A percentile compares a stretch with the other conserved stretches of the same genome.
Conservation (phyloP, 148 eudicot species). For the Polygonum maritimum region DNA sequence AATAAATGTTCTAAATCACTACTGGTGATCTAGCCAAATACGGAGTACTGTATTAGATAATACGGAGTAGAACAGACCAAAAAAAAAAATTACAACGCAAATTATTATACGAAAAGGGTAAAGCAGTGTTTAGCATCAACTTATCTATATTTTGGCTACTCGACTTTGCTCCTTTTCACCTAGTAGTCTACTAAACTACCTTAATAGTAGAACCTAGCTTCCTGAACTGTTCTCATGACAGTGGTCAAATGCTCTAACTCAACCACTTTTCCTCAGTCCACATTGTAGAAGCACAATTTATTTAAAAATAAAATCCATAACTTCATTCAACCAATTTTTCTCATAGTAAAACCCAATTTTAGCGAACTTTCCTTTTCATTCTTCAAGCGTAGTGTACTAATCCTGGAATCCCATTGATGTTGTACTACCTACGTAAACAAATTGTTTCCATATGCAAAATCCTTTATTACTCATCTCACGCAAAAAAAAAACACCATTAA, state of each 20-base stretch:
- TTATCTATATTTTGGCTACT: background rate
- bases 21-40: no score
- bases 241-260: background rate
- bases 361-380: background rate
- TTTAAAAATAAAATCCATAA: background rate
- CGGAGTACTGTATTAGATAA: no score
- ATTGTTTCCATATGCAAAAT: background rate
- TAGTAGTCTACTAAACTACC: background rate
- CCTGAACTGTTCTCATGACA: background rate
- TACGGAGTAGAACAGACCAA: no score
- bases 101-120: no score
- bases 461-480: background rate
- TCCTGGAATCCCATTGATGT: background rate
- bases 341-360: background rate
- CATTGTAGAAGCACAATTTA: no score
- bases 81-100: no score
- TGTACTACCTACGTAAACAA: background rate
- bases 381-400: background rate
- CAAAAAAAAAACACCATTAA: no score
- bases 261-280: background rate
- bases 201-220: background rate
- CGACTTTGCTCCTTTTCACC: background rate
- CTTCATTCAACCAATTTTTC: background rate
- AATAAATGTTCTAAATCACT: no score
- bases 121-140: no score